phyloP scores from a whole-genome alignment of 495 filamentous ascomycete genomes.

The Penicillium longicatenatum region DNA sequence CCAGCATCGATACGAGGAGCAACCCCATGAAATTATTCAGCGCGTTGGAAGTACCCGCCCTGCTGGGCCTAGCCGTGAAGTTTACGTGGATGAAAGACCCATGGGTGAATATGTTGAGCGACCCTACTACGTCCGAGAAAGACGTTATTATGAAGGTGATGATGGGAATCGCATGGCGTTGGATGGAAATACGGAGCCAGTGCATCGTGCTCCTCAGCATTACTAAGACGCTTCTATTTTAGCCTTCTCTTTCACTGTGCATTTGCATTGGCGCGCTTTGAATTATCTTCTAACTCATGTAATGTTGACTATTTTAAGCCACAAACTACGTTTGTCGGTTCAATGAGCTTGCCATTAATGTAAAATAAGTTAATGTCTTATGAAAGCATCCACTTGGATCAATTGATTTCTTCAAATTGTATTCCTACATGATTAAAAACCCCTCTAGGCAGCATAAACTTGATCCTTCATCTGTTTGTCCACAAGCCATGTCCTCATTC shows the following conservation, averaged over 20 bases:
- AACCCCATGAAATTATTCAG: slow-evolving; percentile 45
- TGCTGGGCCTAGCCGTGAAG: slow-evolving; percentile 34
- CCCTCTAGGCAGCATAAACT: no score
- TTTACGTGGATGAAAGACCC: slow-evolving; percentile 42
- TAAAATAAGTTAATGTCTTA: background rate
- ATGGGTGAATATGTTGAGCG: slow-evolving; percentile 47
- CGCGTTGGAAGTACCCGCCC: slow-evolving; percentile 56
- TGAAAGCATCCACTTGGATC: background rate
- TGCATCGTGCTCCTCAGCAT: slow-evolving; percentile 6
- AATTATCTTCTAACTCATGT: background rate
- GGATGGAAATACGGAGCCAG: slow-evolving; percentile 6
- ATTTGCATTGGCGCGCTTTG: slow-evolving; percentile 4
- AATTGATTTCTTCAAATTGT: background rate
- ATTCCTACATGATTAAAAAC: no score
- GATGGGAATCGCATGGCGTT: slow-evolving; percentile 24
- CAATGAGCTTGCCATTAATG: background rate
- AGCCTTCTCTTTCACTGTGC: background rate
- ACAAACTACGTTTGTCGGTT: background rate
- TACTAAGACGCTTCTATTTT: slow-evolving; percentile 10
- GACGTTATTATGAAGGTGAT: slow-evolving; percentile 42
- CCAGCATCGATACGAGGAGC: slow-evolving; percentile 53
- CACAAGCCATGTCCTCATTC: no score
- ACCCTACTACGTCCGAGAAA: slow-evolving; percentile 42
- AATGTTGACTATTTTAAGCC: background rate
- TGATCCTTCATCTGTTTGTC: no score